phyloP scores from a whole-genome alignment of 2,329 filamentous ascomycete genomes.

The Teratosphaeria destructans region DNA sequence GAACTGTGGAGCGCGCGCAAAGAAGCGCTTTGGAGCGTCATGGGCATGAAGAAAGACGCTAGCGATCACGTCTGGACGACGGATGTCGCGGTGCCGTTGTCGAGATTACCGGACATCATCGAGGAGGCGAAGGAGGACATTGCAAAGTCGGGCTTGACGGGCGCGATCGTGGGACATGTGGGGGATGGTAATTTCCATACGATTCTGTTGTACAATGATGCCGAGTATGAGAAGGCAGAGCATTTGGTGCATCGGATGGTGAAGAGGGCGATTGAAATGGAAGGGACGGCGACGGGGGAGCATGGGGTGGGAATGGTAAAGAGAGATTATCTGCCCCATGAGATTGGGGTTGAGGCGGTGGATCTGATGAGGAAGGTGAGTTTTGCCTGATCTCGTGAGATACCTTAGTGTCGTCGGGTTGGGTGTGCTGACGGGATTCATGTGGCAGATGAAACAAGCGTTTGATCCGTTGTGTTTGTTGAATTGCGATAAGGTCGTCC shows the following conservation, averaged over 20 bases:
- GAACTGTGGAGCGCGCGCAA: constrained; percentile 70
- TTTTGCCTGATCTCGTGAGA: constrained; percentile 1
- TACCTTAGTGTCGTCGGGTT: neutral
- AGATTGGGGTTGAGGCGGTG: constrained; percentile 63
- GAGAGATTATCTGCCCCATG: constrained; percentile 70
- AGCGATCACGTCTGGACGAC: constrained; percentile 66
- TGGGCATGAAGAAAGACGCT: constrained; percentile 51
- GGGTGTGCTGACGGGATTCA: constrained; percentile 1
- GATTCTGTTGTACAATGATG: constrained; percentile 55
- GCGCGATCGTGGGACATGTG: constrained; percentile 61
- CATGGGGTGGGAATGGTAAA: constrained; percentile 79
- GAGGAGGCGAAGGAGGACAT: constrained; percentile 65
- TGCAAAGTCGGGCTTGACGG: constrained; percentile 50
- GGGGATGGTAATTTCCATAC: constrained; percentile 68
- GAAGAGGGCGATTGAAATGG: constrained; percentile 66
- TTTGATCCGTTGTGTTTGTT: constrained; percentile 63
- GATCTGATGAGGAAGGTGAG: constrained; percentile 71
- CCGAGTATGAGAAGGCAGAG: constrained; percentile 56
- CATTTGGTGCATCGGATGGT: constrained; percentile 73
- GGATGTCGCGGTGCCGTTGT: constrained; percentile 70
- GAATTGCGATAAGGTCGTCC: constrained; percentile 56
- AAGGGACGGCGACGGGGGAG: constrained; percentile 78
- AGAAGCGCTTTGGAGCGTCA: constrained; percentile 62
- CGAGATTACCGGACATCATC: constrained; percentile 60
- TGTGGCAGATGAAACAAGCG: constrained; percentile 59